Percentiles rank a stretch among this genome's conserved stretches.
These are phyloP conservation scores for Lipomyces japonicus DNA, from an alignment of 805 yeast genomes.

Conservation along the genomic window DNA sequence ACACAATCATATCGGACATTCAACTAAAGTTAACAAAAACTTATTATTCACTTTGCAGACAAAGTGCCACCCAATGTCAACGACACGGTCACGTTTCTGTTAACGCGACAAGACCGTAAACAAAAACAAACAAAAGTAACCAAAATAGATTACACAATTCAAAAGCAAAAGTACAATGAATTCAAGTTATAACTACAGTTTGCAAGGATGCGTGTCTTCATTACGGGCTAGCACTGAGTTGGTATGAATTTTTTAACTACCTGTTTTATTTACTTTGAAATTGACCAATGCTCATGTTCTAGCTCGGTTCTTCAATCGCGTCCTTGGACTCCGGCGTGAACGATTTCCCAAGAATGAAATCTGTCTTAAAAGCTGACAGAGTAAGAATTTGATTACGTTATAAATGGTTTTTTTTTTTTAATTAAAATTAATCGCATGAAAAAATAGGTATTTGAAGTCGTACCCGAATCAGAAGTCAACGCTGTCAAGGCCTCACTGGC, in stretches of 20 bases:
- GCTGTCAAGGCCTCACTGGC: slow-evolving; percentile 30
- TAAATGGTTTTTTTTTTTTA: background rate
- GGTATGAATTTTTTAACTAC: slow-evolving; percentile 7
- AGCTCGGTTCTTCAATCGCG: slow-evolving; percentile 21
- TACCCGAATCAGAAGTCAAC: slow-evolving; percentile 32
- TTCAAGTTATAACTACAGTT: slow-evolving; percentile 22
- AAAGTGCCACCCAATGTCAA: no score
- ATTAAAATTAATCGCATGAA: background rate
- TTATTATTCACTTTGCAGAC: no score
- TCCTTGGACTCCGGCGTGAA: slow-evolving; percentile 18
- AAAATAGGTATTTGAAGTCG: slow-evolving; percentile 33
- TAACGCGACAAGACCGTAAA: background rate
- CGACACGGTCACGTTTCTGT: no score
- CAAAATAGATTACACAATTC: no score
- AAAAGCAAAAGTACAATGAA: slow-evolving; percentile 6
- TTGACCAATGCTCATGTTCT: background rate
- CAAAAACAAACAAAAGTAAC: background rate
- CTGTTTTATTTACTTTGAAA: background rate
- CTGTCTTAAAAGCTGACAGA: slow-evolving; percentile 26
- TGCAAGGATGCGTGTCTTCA: slow-evolving; percentile 28
- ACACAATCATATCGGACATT: no score
- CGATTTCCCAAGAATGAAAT: slow-evolving; percentile 30
- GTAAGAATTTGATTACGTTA: slow-evolving; percentile 4
- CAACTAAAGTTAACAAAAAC: no score
- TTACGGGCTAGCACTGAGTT: slow-evolving; percentile 16